Base-by-base conservation (phyloP, 140 eudicot genomes). In the Erigeron philadelphicus region DNA sequence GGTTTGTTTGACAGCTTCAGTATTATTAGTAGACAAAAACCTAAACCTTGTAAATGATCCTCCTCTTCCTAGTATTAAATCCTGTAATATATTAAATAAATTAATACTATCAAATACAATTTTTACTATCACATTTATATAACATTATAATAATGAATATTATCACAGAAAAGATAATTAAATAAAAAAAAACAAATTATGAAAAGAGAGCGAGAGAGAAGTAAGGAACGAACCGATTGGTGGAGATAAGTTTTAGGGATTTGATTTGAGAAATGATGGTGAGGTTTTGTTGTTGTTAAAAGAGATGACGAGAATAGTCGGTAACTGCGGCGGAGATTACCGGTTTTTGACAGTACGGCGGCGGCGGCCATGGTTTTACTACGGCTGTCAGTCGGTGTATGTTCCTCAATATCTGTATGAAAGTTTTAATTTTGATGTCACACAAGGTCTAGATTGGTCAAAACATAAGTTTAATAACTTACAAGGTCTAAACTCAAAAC, bases 41-140 rank as follows among this genome's bases (percentile, higher is more conserved):
- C 95, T 76, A 75, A 72, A 73, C 66, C 38, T 66, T 44, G 79
- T 38, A 21, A 77, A 38, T 12, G 81, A 78, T 69, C 72, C 72
- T 72, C 75, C 58, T 31, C 38, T 31, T 31, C 38, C 38, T 31
- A 2, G 0, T 31, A 1, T 2, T 31, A 4, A 31, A 31, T 31
- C 38, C 38, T 31, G 38, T 31, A 31, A 31, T 31, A 31, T 2
- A 13, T 50, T 50, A 4, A 1, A 50, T 50, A 4, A 31, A 31
- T 2, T 31, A 31, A 25, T 64, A 80, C 82, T 77, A 80, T 12
- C 67, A 76, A 72, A 47, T 31, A 31, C 38, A 31, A 31, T 31
- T 31, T 31, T 31, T 31, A 31, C 3, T 31, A 25, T 31, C 38
- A 31, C 38, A 31, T 31, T 31, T 31, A 1, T 31, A 31, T 2